A percentile compares a stretch with the other conserved stretches of the same genome.
Conservation (phyloP, 257 asterid genomes). For the Solanum verrucosum region DNA sequence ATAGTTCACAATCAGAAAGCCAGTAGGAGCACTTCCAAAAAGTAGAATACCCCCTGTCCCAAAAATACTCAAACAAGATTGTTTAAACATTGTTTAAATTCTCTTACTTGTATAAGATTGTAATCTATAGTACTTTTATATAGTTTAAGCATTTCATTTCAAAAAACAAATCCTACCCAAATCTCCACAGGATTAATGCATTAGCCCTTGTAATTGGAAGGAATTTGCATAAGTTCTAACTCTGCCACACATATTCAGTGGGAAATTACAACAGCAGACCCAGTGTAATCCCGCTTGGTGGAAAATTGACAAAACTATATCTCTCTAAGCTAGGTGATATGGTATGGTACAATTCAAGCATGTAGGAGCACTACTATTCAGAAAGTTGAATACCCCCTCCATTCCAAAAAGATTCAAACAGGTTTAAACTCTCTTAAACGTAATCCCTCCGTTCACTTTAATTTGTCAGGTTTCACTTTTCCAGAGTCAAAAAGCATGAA, state of each 20-base stretch:
- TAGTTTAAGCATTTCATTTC: background rate
- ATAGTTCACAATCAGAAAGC: conserved; percentile 4
- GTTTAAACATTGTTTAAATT: background rate
- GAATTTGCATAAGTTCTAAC: background rate
- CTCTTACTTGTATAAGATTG: background rate
- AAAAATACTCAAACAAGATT: background rate
- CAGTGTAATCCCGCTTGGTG: background rate
- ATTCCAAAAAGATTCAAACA: background rate
- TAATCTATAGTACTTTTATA: background rate
- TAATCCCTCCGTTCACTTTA: background rate
- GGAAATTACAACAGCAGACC: background rate
- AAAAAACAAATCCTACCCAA: background rate
- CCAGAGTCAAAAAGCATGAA: background rate
- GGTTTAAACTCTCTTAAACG: background rate
- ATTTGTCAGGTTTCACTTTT: background rate
- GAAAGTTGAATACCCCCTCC: background rate
- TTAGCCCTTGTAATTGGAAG: background rate
- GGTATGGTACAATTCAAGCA: background rate
- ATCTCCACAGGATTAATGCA: background rate
- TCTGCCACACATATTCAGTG: background rate
- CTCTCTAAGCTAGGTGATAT: background rate
- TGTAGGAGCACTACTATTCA: background rate
- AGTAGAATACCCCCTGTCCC: background rate
- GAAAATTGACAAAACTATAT: background rate
- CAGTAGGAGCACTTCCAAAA: background rate